Evolutionary conservation across 345 rosid genomes (phyloP), one percentile per base, ranked within the genome.

Genomic region (Eucalyptus dawsonii): DNA sequence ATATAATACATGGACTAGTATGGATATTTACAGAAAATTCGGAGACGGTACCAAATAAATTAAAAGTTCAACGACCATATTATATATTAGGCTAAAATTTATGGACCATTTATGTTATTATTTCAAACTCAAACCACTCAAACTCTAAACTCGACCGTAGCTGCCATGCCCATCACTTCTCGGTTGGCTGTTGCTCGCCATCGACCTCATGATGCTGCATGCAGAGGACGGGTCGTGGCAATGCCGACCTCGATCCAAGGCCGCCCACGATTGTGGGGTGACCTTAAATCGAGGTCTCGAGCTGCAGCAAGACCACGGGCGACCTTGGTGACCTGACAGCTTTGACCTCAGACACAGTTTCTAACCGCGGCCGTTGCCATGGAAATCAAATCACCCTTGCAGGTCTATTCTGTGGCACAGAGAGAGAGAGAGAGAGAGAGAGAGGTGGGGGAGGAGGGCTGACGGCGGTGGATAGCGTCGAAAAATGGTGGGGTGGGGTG

Each of bases 11-110:
- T 10, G 29, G 14, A 56, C 0, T 0, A 2, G 1, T 56, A 4
- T 4, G 1, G 24, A 22, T 5, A 0, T 56, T 56, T 56, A 56
- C 13, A 9, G 13, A 56, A 56, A 56, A 56, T 56, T 56, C 14
- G 29, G 6, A 24, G 62, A 56, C 0, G 0, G 1, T 2, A 24
- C 6, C 3, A 22, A 56, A 56, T 24, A 56, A 56, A 56, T 24
- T 56, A 5, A 24, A 24, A 22, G 13, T 54, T 21, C 5, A 21
- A 54, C 0, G 5, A 21, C 2, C 22, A 53, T 53, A 53, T 53
- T 53, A 17, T 21, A 53, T 8, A 53, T 21, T 53, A 17, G 2
- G 4, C 58, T 53, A 53, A 53, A 53, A 17, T 53, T 53, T 8
- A 53, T 53, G 24, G 2, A 53, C 0, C 3, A 56, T 9, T 24